Base-by-base conservation (phyloP, 495 filamentous ascomycete species). In the Tuber aestivum region DNA sequence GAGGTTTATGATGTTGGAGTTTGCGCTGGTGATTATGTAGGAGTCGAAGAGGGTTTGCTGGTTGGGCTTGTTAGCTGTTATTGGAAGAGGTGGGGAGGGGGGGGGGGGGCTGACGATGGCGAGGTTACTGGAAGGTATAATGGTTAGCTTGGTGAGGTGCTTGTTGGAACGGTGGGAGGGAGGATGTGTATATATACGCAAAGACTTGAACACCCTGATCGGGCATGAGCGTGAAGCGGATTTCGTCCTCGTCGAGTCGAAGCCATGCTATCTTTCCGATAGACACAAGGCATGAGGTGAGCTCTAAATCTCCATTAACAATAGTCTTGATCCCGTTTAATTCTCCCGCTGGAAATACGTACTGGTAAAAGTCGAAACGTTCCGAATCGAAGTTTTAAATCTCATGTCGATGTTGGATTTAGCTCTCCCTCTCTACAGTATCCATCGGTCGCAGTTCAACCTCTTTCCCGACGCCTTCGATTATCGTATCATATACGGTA, bases 171-270 rank as follows among this genome's bases (percentile, higher is more conserved):
- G 70, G 48, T 76, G 38, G 41, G 35, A 14, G 41, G 38, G n/a
- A 42, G 9, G 41, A 72, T 3, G 3, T 56, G n/a, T 61, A 32
- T 38, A 88, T 93, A 80, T 87, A 97, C 94, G 94, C 92, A 95
- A 96, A 99, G 42, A 98, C 95, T 87, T 97, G 94, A 18, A 94
- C 94, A 37, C 95, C 94, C 80, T 92, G 90, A 78, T 97, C 94
- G 9, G 94, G 93, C 77, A 97, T 94, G 82, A 97, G 92, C 74
- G 96, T 97, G 86, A 99, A 97, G 79, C 93, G 94, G 74, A 97
- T 89, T 35, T 91, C 89, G 71, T 94, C 90, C 83, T 93, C 87
- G 84, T 94, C 92, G 40, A 99, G 90, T 69, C 93, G 92, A 70
- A 98, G 87, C 95, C 96, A 98, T 61, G 94, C 95, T 78, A 96